Conservation (phyloP, 2,329 filamentous ascomycete genomes). For the Fusarium avenaceum region DNA sequence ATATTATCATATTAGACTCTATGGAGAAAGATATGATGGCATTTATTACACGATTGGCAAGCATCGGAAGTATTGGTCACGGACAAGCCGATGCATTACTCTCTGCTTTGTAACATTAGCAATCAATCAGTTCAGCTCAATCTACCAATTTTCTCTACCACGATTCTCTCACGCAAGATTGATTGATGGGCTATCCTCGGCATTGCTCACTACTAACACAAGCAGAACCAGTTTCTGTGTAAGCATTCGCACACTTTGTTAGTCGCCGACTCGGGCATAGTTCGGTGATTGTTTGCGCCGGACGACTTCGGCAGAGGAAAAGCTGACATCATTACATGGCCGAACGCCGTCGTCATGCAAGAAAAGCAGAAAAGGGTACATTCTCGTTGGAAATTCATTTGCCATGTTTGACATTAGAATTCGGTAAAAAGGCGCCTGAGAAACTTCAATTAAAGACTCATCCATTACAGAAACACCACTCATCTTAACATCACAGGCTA, state of each 20-base stretch:
- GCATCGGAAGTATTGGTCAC: neutral
- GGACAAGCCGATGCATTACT: conserved; percentile 5
- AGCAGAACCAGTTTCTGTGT: neutral
- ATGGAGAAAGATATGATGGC: neutral
- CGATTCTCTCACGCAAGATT: conserved; percentile 1
- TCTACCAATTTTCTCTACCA: neutral
- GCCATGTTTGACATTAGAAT: conserved; percentile 16
- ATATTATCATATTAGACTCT: neutral
- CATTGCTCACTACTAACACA: conserved; percentile 1
- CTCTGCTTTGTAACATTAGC: conserved; percentile 7
- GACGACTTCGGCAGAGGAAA: conserved; percentile 40
- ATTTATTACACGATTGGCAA: neutral
- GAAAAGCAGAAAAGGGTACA: conserved; percentile 17
- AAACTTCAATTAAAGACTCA: conserved; percentile 6
- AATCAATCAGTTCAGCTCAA: conserved; percentile 8
- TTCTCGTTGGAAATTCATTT: conserved; percentile 9
- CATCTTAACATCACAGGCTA: neutral
- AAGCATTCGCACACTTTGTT: neutral
- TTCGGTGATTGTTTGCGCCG: conserved; percentile 47
- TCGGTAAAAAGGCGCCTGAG: neutral
- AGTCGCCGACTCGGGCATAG: conserved; percentile 49
- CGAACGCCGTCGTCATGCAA: conserved; percentile 28
- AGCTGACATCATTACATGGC: conserved; percentile 45
- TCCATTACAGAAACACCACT: conserved; percentile 10
- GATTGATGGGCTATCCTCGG: conserved; percentile 5